Base-by-base conservation (phyloP, 805 yeast genomes). In the Barnettozyma populi region DNA sequence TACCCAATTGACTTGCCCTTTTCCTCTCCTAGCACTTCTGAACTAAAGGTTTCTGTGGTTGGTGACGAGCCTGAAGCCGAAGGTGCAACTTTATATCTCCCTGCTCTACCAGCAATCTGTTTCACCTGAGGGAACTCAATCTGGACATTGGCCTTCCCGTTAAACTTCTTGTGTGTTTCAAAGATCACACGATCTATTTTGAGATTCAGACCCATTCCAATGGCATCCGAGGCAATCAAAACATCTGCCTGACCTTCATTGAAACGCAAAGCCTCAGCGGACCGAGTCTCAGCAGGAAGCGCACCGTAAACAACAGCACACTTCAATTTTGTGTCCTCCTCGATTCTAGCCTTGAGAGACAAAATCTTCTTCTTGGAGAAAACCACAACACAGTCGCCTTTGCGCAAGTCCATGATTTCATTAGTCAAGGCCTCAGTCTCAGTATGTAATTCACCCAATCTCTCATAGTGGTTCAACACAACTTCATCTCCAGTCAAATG, bases 61-160 rank as follows among this genome's bases (percentile, higher is more conserved):
- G 31, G 1, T 32, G 40, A 37, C 11, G 40, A 35, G 20, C 21
- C 19, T 16, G 13, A 19, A 10, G 32, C 23, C 5, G 58, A 46
- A 20, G 67, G 63, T 9, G 66, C 68, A 4, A 68, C 69, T 48
- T 72, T 76, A 57, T 70, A 94, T 51, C 99, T 69, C 2, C 99
- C 99, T 0, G 99, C 99, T 52, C 99, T 73, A 1, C 99, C 99
- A 4, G 94, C 97, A 51, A 94, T 92, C 63, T 94, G 99, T 63
- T 90, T 90, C 25, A 84, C 75, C 47, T 82, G 81, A 0, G 96
- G 84, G 4, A 75, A 66, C 0, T 85, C 70, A 27, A 94, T 63
- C 1, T 62, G 62, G 8, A 64, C 65, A 50, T 71, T 66, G 14
- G 63, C 66, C 13, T 57, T 61, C 6, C 97, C 97, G 60, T 89